A percentile compares a stretch with the other conserved stretches of the same genome.
These are phyloP conservation scores for Ajuga chamaepitys DNA, from an alignment of 257 asterid genomes.

Conservation along the genomic window DNA sequence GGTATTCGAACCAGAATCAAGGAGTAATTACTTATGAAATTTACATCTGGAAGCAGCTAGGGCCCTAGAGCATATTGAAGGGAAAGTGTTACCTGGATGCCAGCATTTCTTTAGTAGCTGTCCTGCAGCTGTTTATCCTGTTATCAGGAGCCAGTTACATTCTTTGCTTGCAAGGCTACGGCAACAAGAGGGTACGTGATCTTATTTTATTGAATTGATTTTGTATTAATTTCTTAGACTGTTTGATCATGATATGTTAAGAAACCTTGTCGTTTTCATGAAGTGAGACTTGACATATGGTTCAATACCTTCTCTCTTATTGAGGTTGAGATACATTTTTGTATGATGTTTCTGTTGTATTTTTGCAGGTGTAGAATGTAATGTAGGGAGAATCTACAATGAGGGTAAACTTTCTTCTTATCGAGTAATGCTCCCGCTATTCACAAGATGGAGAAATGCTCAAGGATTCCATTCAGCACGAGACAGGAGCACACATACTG, in stretches of 20 bases:
- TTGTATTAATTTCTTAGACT: not conserved
- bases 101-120: slow-evolving; percentile 67
- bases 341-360: not conserved
- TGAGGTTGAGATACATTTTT: not conserved
- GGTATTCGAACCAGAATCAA: slow-evolving; percentile 57
- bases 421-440: slow-evolving; percentile 62
- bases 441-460: slow-evolving; percentile 62
- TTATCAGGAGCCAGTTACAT: slow-evolving; percentile 45
- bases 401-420: no score
- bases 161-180: slow-evolving; percentile 40
- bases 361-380: slow-evolving; percentile 65
- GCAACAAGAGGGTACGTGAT: slow-evolving; percentile 39
- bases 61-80: slow-evolving; percentile 79
- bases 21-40: slow-evolving; percentile 44
- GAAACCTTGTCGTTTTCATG: not conserved
- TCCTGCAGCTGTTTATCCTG: slow-evolving; percentile 64
- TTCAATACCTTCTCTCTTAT: no score
- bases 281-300: not conserved
- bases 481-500: slow-evolving; percentile 51
- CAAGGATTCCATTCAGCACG: slow-evolving; percentile 50
- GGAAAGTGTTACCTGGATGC: slow-evolving; percentile 78
- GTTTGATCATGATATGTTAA: not conserved
- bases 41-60: slow-evolving; percentile 86
- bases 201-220: not conserved
- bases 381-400: slow-evolving; percentile 38